These are phyloP conservation scores for Aureobasidium sp. DNA, from an alignment of 2,329 filamentous ascomycete genomes.

Conservation along the genomic window DNA sequence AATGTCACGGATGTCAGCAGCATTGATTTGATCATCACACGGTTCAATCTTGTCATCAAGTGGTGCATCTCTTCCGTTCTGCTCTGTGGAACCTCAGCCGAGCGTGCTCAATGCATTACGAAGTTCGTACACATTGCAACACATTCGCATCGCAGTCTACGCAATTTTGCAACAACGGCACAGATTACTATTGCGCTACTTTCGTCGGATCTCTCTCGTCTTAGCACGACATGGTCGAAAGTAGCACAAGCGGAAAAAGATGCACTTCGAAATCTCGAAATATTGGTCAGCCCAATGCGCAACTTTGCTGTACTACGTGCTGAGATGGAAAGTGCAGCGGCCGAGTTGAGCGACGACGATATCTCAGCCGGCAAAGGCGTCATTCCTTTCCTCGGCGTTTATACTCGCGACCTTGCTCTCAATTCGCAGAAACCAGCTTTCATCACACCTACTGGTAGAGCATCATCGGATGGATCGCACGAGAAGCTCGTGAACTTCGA, in stretches of 20 bases:
- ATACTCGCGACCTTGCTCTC: conserved; percentile 76
- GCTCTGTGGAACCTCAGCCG: conserved; percentile 62
- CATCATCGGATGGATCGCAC: conserved; percentile 33
- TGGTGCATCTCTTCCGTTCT: conserved; percentile 77
- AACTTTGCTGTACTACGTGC: conserved; percentile 71
- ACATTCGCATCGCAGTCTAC: conserved; percentile 60
- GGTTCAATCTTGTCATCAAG: conserved; percentile 84
- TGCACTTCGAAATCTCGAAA: conserved; percentile 62
- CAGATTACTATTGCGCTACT: conserved; percentile 72
- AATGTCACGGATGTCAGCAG: conserved; percentile 55
- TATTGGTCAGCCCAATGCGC: conserved; percentile 64
- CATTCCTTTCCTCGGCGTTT: conserved; percentile 74
- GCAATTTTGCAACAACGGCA: conserved; percentile 78
- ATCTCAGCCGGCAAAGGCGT: conserved; percentile 53
- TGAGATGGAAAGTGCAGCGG: conserved; percentile 63
- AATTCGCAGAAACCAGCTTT: conserved; percentile 72
- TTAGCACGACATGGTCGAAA: conserved; percentile 64
- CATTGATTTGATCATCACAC: conserved; percentile 75
- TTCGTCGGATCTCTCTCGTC: conserved; percentile 59
- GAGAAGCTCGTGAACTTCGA: conserved; percentile 77
- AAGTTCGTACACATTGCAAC: conserved; percentile 77
- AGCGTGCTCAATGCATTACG: conserved; percentile 68
- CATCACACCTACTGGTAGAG: conserved; percentile 40
- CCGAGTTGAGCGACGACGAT: conserved; percentile 3
- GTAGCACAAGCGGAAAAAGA: conserved; percentile 59